A percentile compares a stretch with the other conserved stretches of the same genome.
Conservation (phyloP, 441 rosid genomes). For the Gossypium lobatum region DNA sequence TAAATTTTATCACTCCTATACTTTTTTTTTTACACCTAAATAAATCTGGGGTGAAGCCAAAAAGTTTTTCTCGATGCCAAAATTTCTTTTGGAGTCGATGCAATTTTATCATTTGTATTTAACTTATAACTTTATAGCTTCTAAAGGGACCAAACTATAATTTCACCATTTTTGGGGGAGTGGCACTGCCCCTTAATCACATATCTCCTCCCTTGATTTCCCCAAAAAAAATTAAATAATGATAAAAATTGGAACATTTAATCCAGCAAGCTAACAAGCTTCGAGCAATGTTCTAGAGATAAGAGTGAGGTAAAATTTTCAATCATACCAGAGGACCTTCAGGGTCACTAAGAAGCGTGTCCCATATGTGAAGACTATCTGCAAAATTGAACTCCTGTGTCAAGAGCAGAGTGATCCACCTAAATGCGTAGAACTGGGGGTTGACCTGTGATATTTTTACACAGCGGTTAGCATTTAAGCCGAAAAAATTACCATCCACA, state of each 20-base stretch:
- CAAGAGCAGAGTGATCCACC: conserved; percentile 97
- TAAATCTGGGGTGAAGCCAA: too few relatives aligned
- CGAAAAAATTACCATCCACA: background rate
- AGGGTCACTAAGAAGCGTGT: conserved; percentile 87
- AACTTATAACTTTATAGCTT: too few relatives aligned
- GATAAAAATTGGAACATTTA: background rate
- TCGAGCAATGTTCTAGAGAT: background rate
- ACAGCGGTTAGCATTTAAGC: conserved; percentile 12
- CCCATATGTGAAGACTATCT: conserved; percentile 93
- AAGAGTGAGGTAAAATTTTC: background rate
- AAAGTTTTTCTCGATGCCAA: too few relatives aligned
- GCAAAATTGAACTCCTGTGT: conserved; percentile 90
- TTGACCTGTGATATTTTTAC: conserved; percentile 61
- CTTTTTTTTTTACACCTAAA: background rate
- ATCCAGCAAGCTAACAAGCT: background rate
- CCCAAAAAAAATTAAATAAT: background rate
- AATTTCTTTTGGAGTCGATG: too few relatives aligned
- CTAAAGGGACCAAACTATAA: too few relatives aligned
- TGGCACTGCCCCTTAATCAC: too few relatives aligned
- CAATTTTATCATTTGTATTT: too few relatives aligned
- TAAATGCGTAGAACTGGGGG: conserved; percentile 90
- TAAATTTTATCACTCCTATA: background rate
- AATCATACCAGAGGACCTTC: conserved; percentile 85
- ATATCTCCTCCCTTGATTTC: background rate
- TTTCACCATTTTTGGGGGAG: too few relatives aligned